A percentile compares a stretch with the other conserved stretches of the same genome.
These are phyloP conservation scores for Epichloe baconii DNA, from an alignment of 2,329 filamentous ascomycete genomes.

Conservation along the genomic window DNA sequence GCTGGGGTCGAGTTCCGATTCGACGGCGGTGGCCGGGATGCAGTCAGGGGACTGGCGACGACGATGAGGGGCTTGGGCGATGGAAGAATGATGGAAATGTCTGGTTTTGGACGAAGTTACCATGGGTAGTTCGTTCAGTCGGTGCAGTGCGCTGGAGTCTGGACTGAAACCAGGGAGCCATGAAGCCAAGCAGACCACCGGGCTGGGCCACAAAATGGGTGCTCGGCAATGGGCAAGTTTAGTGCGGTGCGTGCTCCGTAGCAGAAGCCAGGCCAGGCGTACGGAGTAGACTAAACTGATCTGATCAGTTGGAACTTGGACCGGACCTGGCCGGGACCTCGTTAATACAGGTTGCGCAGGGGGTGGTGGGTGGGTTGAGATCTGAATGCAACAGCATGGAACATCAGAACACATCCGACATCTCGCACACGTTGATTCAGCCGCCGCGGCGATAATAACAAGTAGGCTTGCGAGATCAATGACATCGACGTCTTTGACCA, in stretches of 20 bases:
- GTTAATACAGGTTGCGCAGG: not conserved
- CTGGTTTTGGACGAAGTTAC: not conserved
- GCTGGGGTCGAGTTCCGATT: not conserved
- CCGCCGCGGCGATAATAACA: too few relatives aligned
- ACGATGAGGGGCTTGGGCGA: slow-evolving; percentile 1
- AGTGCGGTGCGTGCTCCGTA: not conserved
- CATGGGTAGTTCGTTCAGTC: not conserved
- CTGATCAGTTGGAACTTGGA: not conserved
- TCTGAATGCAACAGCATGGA: too few relatives aligned
- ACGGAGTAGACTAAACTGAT: not conserved
- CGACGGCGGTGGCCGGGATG: slow-evolving; percentile 1
- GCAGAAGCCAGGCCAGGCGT: too few relatives aligned
- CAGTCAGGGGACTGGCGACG: not conserved
- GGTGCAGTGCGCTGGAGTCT: not conserved
- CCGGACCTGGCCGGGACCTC: not conserved
- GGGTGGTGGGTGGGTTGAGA: slow-evolving; percentile 5
- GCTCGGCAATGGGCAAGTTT: not conserved
- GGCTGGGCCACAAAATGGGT: not conserved
- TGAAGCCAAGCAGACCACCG: not conserved
- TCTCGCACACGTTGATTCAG: too few relatives aligned
- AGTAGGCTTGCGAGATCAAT: too few relatives aligned
- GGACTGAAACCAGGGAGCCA: not conserved
- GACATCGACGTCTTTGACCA: not conserved
- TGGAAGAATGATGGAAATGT: not conserved
- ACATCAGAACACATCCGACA: too few relatives aligned